Base-by-base conservation (phyloP, 1,284 basidiomycete genomes). In the Entoloma clypeatum region DNA sequence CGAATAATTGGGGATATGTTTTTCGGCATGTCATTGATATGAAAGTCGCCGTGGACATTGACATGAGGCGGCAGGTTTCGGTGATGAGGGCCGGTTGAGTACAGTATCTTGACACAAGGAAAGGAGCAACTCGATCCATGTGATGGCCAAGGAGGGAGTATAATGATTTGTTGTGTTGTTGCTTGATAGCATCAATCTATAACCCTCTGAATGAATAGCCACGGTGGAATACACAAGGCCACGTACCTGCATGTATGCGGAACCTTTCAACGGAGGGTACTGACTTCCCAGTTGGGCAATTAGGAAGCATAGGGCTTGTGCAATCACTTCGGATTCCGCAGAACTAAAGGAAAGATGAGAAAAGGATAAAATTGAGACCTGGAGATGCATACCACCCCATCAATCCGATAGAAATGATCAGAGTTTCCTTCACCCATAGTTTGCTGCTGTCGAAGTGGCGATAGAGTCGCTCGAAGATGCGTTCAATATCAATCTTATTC, bases 91-190 rank as follows among this genome's bases (percentile, higher is more conserved):
- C 65, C 0, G 85, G 86, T 19, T 82, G 74, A 2, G 70, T 70
- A 30, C 67, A 69, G 32, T 87, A 68, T 26, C 75, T 75, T 18
- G 71, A 64, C 11, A 87, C 73, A 10, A 92, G 66, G 37, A 80
- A 78, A 1, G 81, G 75, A 1, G 85, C 80, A 39, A 94, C 72
- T 19, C 75, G 69, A 21, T 79, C 71, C 47, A 92, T 67, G 57
- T 84, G 81, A 0, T 89, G 87, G 3, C 75, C 74, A 7, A 91
- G 58, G 24, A 93, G 67, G 7, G 72, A 72, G 55, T 89, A 89
- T 0, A 81, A 75, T 2, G 79, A 69, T 54, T 86, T 90, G 29
- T 75, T 71, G 50, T 79, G 70, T 40, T 70, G 58, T 43, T 73
- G 78, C 16, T 79, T 74, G 27, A 86, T 55, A 0, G 68, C 69